Percentiles rank a stretch among this genome's conserved stretches.
These are phyloP conservation scores for Cochlearia excelsa DNA, from an alignment of 345 rosid species.

Conservation along the genomic window DNA sequence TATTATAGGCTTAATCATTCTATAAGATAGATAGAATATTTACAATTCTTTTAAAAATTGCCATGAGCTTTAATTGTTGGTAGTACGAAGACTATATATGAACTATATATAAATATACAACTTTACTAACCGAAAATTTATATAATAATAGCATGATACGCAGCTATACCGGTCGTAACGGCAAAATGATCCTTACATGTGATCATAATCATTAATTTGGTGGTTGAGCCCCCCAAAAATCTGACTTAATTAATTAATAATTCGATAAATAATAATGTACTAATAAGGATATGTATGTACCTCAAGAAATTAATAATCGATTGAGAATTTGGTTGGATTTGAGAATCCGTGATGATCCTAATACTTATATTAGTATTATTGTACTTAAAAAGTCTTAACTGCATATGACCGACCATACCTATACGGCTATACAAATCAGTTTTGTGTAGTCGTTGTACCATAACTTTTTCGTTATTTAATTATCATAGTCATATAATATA, in stretches of 20 bases:
- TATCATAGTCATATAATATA: too few relatives aligned
- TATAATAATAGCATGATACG: constrained; percentile 39
- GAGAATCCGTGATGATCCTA: constrained; percentile 19
- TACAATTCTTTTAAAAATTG: neutral
- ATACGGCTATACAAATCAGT: constrained; percentile 20
- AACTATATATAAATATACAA: constrained; percentile 20
- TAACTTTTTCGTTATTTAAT: too few relatives aligned
- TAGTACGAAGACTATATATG: constrained; percentile 15
- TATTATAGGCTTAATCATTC: constrained; percentile 16
- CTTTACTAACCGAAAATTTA: constrained; percentile 19
- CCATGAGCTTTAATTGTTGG: constrained; percentile 29
- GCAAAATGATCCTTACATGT: constrained; percentile 66
- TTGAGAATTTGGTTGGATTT: constrained; percentile 34
- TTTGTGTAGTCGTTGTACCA: too few relatives aligned
- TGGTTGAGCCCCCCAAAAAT: constrained; percentile 32
- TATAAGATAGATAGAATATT: neutral
- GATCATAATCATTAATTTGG: constrained; percentile 38
- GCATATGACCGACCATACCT: constrained; percentile 39
- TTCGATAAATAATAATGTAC: neutral
- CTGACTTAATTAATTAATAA: constrained; percentile 5
- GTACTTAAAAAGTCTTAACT: constrained; percentile 29
- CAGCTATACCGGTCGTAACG: constrained; percentile 58
- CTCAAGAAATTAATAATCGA: constrained; percentile 9
- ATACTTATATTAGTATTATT: constrained; percentile 8
- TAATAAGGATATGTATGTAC: constrained; percentile 12